Conservation (phyloP, 2,329 filamentous ascomycete species). For the Colletotrichum sp. region DNA sequence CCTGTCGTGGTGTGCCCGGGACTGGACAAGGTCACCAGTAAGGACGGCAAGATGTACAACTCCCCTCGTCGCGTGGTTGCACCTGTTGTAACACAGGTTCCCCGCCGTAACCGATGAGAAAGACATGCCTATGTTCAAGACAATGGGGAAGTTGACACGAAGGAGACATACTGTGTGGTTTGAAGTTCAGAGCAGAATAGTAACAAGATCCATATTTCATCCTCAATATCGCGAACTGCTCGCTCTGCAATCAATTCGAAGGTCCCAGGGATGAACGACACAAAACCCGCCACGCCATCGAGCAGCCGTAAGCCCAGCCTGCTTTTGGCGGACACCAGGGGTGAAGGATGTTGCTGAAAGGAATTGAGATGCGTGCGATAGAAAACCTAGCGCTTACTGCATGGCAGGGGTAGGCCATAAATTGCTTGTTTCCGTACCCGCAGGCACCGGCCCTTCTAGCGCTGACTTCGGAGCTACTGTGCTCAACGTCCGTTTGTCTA, state of each 20-base stretch:
- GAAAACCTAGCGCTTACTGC: not conserved
- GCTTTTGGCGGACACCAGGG: not conserved
- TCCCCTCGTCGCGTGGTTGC: conserved; percentile 26
- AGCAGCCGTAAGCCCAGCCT: not conserved
- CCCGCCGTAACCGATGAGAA: not conserved
- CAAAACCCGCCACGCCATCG: not conserved
- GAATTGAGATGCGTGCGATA: not conserved
- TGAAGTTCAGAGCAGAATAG: not conserved
- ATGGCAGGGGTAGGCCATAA: not conserved
- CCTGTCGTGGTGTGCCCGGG: conserved; percentile 32
- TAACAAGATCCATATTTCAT: not conserved
- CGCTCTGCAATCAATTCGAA: not conserved
- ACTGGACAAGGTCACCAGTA: conserved; percentile 29
- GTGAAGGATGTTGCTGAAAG: not conserved
- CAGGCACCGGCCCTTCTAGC: not conserved
- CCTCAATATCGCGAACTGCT: not conserved
- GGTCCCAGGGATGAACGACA: not conserved
- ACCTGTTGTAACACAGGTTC: conserved; percentile 18
- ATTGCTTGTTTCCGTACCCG: not conserved
- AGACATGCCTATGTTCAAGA: not conserved
- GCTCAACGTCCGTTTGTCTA: not conserved
- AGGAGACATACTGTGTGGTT: not conserved
- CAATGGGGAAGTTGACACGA: not conserved
- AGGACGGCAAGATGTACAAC: conserved; percentile 27
- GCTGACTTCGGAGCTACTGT: not conserved